Conservation (phyloP, 169 alveolate genomes). For the Plasmodium reichenowi region DNA sequence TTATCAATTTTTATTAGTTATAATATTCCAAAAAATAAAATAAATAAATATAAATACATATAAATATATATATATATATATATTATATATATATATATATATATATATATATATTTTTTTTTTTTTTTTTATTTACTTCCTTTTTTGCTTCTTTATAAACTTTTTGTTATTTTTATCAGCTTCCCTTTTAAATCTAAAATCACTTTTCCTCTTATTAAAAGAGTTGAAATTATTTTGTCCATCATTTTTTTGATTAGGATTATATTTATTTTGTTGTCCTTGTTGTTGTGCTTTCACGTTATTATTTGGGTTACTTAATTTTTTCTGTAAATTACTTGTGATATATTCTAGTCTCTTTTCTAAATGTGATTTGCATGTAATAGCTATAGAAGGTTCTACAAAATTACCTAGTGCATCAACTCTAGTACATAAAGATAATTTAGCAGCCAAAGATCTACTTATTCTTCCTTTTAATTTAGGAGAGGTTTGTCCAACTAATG, state of each 20-base stretch:
- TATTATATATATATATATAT: no score
- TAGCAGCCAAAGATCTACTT: conserved; percentile 98
- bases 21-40: no score
- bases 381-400: conserved; percentile 95
- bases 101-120: no score
- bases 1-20: no score
- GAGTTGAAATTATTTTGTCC: conserved; percentile 20
- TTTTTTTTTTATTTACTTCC: conserved; percentile 38
- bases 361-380: conserved; percentile 91
- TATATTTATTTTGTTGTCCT: conserved; percentile 45
- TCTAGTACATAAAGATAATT: conserved; percentile 98
- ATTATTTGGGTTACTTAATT: conserved; percentile 8
- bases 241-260: conserved; percentile 49
- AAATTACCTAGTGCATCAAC: conserved; percentile 98
- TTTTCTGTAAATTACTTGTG: conserved; percentile 43
- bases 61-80: no score
- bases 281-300: conserved; percentile 37
- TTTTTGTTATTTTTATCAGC: conserved; percentile 51
- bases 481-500: conserved; percentile 98
- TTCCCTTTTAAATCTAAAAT: conserved; percentile 43
- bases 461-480: conserved; percentile 98
- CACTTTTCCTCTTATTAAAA: conserved; percentile 30
- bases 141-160: conserved; percentile 73
- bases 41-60: no score
- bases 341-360: conserved; percentile 91